phyloP scores from a whole-genome alignment of 345 rosid species.

The Sisymbrium irio region DNA sequence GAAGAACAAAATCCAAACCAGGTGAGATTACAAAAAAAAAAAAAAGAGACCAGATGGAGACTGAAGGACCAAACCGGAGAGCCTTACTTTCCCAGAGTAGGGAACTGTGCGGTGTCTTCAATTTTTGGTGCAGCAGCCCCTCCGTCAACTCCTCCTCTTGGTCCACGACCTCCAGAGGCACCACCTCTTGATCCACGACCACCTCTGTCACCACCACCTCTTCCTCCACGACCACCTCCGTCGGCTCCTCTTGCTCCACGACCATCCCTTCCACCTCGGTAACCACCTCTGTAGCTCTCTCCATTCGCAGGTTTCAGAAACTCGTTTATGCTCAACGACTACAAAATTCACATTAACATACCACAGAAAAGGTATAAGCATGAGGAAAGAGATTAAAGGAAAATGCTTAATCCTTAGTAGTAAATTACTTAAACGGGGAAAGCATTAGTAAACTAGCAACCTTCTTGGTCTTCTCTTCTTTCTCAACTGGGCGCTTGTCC shows the following conservation, averaged over 20 bases:
- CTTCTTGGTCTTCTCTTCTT: conserved; percentile 66
- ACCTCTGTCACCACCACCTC: conserved; percentile 18
- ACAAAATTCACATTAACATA: not conserved
- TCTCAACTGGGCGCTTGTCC: conserved; percentile 59
- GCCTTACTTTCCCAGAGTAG: conserved; percentile 51
- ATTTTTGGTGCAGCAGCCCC: conserved; percentile 38
- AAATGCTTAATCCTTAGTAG: not conserved
- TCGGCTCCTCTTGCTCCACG: conserved; percentile 41
- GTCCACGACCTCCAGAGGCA: not conserved
- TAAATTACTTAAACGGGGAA: not conserved
- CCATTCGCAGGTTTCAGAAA: conserved; percentile 74
- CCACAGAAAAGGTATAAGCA: not conserved
- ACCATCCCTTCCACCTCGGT: conserved; percentile 48
- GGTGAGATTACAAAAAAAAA: conserved; percentile 13
- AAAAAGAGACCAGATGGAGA: not conserved
- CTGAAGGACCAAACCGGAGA: not conserved
- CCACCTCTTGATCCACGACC: not conserved
- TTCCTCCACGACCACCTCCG: conserved; percentile 1
- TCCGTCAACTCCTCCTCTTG: conserved; percentile 6
- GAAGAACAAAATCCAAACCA: conserved; percentile 27
- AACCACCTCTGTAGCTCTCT: conserved; percentile 47
- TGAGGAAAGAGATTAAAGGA: not conserved
- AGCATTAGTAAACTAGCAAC: conserved; percentile 27
- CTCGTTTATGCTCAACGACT: conserved; percentile 68
- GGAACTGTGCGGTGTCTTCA: conserved; percentile 66